Evolutionary conservation across 2,329 filamentous ascomycete genomes (phyloP), one percentile per base, ranked within the genome.

Genomic region (Magnaporthales sp.): DNA sequence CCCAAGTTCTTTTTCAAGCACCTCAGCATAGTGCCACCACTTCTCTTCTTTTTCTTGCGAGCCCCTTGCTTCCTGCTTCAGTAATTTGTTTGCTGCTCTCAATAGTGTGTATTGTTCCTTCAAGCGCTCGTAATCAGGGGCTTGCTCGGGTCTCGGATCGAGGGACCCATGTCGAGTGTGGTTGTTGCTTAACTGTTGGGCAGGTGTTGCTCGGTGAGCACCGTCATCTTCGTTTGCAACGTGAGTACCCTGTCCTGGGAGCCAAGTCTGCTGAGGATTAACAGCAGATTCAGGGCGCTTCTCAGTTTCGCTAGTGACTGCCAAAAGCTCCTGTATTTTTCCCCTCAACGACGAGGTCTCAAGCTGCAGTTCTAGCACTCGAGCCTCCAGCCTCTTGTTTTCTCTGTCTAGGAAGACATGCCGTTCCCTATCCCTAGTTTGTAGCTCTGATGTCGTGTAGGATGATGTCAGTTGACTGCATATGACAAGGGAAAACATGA

Each of bases 261-360:
- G 63, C 26, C 11, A 15, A 30, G 9, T 15, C 22, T 46, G 13
- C 15, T 26, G 30, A 8, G 26, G 19, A 15, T 11, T n/a, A 10
- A 29, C 15, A 15, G 29, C 30, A 31, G 30, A 38, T 7, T 31
- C 15, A n/a, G 32, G 19, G 19, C 19, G 19, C 15, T 19, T 8
- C 19, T 30, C 30, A 63, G 30, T 30, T n/a, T 19, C 61, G 4
- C 27, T 22, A 9, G n/a, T 22, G 61, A 22, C 27, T 32, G 31
- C 27, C 10, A 24, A 38, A 5, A 32, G 61, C 15, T 64, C 31
- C 9, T 29, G 22, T 7, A 84, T 67, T 66, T 81, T 75, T 32
- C 70, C 71, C 64, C 74, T 76, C 6, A 86, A 75, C 4, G 73
- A 68, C n/a, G 69, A 70, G 64, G 82, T 83, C 67, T 83, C 80